Conservation (phyloP, 148 eudicot genomes). For the Vaccinium macrocarpon region DNA sequence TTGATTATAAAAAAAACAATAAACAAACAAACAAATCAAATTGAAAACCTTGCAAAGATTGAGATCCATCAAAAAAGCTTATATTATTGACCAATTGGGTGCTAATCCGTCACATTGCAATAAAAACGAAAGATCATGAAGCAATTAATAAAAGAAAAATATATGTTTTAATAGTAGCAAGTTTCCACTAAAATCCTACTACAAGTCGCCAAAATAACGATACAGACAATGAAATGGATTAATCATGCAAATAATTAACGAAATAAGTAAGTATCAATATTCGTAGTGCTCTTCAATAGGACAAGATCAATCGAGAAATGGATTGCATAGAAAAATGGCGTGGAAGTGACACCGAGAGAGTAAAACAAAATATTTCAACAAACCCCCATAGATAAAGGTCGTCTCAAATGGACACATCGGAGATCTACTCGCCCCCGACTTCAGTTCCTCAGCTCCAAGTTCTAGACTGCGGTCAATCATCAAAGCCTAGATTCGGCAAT, state of each 20-base stretch:
- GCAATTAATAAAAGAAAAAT: not conserved
- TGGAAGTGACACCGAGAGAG: constrained; percentile 24
- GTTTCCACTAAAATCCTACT: constrained; percentile 15
- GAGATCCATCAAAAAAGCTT: not conserved
- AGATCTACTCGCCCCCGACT: not conserved
- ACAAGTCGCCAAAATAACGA: not conserved
- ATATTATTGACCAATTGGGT: not conserved
- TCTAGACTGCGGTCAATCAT: not conserved
- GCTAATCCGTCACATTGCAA: not conserved
- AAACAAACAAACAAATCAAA: not conserved
- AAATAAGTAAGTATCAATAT: not conserved
- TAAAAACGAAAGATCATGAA: not conserved
- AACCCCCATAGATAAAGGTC: not conserved
- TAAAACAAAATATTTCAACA: not conserved
- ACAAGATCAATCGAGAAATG: constrained; percentile 29
- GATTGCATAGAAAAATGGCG: constrained; percentile 18
- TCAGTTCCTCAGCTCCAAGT: not conserved
- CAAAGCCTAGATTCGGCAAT: not conserved
- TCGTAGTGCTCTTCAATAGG: constrained; percentile 33
- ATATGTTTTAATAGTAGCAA: not conserved
- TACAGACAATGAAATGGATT: not conserved
- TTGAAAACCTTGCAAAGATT: not conserved
- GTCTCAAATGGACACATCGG: not conserved
- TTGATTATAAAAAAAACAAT: too few species aligned
- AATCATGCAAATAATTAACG: not conserved